These are phyloP conservation scores for Phytophthora tentaculata DNA, from an alignment of 352 stramenopile species.

Conservation along the genomic window DNA sequence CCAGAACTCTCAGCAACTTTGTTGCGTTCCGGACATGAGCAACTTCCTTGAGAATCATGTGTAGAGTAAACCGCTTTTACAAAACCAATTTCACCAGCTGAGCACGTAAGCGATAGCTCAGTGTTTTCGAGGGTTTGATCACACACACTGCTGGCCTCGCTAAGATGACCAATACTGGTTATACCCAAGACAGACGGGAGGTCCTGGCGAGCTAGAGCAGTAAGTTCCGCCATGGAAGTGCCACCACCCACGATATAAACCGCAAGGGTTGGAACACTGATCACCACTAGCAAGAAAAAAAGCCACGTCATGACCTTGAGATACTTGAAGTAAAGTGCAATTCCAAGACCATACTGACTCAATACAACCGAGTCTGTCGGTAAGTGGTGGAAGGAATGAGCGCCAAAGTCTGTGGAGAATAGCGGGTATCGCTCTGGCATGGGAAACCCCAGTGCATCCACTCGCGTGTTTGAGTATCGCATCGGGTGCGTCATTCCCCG, in stretches of 20 bases:
- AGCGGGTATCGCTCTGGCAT: conserved; percentile 64
- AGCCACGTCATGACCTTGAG: conserved; percentile 88
- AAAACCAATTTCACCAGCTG: conserved; percentile 76
- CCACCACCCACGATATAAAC: conserved; percentile 77
- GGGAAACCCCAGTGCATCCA: conserved; percentile 61
- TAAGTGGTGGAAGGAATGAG: conserved; percentile 74
- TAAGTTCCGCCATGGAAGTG: conserved; percentile 60
- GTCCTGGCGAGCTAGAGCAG: conserved; percentile 71
- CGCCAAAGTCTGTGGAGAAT: conserved; percentile 75
- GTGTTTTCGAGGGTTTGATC: conserved; percentile 63
- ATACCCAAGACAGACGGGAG: conserved; percentile 72
- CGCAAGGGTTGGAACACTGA: conserved; percentile 63
- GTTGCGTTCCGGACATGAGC: conserved; percentile 69
- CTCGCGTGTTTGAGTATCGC: conserved; percentile 64
- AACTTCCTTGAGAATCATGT: conserved; percentile 64
- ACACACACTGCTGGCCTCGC: conserved; percentile 68
- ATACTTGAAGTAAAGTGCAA: conserved; percentile 89
- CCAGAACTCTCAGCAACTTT: conserved; percentile 65
- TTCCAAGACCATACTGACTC: conserved; percentile 78
- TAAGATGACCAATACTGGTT: conserved; percentile 83
- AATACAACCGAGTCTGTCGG: conserved; percentile 79
- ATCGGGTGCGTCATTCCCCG: conserved; percentile 77
- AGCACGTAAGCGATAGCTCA: conserved; percentile 64
- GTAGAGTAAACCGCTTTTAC: conserved; percentile 82
- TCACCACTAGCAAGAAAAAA: conserved; percentile 75